These are phyloP conservation scores for Dioszegia hungarica DNA, from an alignment of 768 basidiomycete genomes.

Conservation along the genomic window DNA sequence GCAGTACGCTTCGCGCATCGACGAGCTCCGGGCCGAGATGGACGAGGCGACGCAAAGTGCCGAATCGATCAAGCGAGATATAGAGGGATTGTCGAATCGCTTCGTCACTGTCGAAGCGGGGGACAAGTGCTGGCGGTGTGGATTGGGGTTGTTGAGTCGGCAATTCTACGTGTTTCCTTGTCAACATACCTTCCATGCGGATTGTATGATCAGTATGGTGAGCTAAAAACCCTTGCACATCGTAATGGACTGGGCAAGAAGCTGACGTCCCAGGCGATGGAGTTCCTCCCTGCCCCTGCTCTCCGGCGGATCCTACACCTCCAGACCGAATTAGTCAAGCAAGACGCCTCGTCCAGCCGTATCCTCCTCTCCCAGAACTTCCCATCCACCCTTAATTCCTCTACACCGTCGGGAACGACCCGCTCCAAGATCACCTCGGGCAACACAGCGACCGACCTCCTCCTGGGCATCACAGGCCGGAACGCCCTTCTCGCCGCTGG, in stretches of 20 bases:
- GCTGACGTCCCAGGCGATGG: slow-evolving; percentile 65
- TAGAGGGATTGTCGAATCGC: slow-evolving; percentile 72
- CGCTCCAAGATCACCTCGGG: slow-evolving; percentile 26
- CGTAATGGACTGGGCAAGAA: not conserved
- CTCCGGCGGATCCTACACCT: slow-evolving; percentile 79
- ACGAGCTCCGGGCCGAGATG: slow-evolving; percentile 86
- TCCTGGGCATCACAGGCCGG: slow-evolving; percentile 41
- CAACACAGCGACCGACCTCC: slow-evolving; percentile 35
- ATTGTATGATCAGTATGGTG: slow-evolving; percentile 91
- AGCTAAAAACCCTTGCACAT: slow-evolving; percentile 50
- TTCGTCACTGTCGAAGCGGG: slow-evolving; percentile 86
- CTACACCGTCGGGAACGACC: not conserved
- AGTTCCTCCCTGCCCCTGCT: slow-evolving; percentile 74
- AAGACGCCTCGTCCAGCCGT: slow-evolving; percentile 48
- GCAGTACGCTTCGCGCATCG: slow-evolving; percentile 87
- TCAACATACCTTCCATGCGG: slow-evolving; percentile 94
- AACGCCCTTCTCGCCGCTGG: slow-evolving; percentile 77
- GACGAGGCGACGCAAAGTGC: slow-evolving; percentile 88
- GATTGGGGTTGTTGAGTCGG: slow-evolving; percentile 63
- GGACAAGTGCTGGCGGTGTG: slow-evolving; percentile 81
- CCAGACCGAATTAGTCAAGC: slow-evolving; percentile 71
- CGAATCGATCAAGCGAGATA: slow-evolving; percentile 89
- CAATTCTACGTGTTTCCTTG: slow-evolving; percentile 99
- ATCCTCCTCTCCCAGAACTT: slow-evolving; percentile 34
- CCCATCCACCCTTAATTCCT: not conserved